phyloP scores from a whole-genome alignment of 495 filamentous ascomycete species.

The Tuber aestivum region DNA sequence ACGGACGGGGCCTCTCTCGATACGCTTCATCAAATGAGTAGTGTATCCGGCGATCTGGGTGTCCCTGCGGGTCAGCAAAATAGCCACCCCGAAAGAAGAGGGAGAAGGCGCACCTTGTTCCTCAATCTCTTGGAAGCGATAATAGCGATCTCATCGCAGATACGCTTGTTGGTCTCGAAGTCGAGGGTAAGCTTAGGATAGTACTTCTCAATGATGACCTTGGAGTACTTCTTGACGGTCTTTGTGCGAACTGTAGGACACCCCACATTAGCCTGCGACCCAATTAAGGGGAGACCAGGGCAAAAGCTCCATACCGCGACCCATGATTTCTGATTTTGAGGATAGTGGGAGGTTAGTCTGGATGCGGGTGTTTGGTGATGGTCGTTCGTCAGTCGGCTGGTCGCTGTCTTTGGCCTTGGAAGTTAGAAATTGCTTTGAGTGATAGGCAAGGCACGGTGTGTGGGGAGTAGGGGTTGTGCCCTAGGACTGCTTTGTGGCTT shows the following conservation, averaged over 20 bases:
- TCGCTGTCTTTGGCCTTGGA: not conserved
- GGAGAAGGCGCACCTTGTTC: constrained; percentile 69
- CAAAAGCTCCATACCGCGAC: constrained; percentile 38
- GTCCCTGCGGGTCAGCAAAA: constrained; percentile 13
- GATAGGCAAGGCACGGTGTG: not conserved
- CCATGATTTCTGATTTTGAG: constrained; percentile 34
- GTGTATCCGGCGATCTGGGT: constrained; percentile 93
- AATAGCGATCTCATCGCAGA: constrained; percentile 99
- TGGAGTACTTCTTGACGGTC: constrained; percentile 99
- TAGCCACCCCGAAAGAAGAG: not conserved
- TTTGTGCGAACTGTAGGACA: constrained; percentile 45
- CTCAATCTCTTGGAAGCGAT: constrained; percentile 95
- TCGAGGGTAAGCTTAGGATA: constrained; percentile 98
- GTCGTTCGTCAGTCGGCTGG: constrained; percentile 17
- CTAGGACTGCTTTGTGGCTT: not conserved
- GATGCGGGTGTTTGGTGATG: constrained; percentile 13
- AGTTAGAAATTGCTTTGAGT: not conserved
- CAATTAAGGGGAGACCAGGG: constrained; percentile 43
- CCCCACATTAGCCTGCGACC: constrained; percentile 44
- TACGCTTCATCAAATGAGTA: constrained; percentile 97
- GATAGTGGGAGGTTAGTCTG: not conserved
- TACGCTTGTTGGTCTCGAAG: constrained; percentile 99
- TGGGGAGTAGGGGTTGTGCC: not conserved
- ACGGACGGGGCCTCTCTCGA: constrained; percentile 96
- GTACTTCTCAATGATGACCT: constrained; percentile 99